Evolutionary conservation across 2,329 filamentous ascomycete species (phyloP).

Genomic region (Pyrenophora graminea): DNA sequence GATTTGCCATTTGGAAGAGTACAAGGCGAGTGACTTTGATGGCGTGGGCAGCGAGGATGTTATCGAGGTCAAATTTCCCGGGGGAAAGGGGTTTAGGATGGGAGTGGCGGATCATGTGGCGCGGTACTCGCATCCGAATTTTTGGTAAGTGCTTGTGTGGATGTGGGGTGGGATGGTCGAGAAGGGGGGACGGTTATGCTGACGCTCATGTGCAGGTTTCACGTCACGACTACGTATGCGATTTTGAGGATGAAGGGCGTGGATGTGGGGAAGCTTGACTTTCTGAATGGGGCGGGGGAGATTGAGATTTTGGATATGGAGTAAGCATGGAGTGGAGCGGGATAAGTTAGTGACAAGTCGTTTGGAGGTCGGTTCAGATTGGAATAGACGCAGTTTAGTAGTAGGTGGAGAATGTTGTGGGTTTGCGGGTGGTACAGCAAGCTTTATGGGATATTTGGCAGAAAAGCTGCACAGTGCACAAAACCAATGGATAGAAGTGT

Average conservation of each 20-base stretch:
- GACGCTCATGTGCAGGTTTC: constrained; percentile 53
- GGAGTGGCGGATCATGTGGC: constrained; percentile 54
- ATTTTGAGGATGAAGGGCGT: constrained; percentile 67
- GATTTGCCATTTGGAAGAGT: constrained; percentile 52
- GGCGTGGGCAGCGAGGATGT: constrained; percentile 45
- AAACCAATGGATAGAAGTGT: no score
- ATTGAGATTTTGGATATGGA: neutral
- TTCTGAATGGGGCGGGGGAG: constrained; percentile 42
- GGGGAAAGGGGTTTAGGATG: constrained; percentile 46
- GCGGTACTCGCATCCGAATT: constrained; percentile 60
- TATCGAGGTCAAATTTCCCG: constrained; percentile 41
- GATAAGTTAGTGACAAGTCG: no score
- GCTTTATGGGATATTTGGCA: no score
- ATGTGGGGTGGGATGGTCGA: no score
- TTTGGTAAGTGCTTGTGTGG: constrained; percentile 47
- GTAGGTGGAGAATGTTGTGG: no score
- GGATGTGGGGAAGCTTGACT: constrained; percentile 65
- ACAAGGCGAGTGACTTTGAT: constrained; percentile 51
- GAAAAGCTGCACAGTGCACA: no score
- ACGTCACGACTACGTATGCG: constrained; percentile 62
- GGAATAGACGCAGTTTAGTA: no score
- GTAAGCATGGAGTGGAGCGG: no score
- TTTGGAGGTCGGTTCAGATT: no score
- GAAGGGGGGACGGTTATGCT: no score
- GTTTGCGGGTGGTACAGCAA: no score